These are phyloP conservation scores for Gymnopus androsaceus DNA, from an alignment of 1,284 basidiomycete genomes.

Conservation along the genomic window DNA sequence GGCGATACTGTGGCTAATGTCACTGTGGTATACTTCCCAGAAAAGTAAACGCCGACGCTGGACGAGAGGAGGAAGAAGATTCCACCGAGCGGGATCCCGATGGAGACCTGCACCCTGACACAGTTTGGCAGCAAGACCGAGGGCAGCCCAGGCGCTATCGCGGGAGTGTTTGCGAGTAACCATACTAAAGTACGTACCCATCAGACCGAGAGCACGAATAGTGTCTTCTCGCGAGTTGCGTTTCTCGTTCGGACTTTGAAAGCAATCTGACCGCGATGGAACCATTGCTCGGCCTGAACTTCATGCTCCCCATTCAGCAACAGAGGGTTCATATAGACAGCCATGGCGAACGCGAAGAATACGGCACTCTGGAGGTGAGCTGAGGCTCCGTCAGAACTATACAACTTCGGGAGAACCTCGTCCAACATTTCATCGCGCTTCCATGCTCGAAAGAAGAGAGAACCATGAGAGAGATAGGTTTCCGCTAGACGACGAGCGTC, in stretches of 20 bases:
- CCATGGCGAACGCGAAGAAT: slow-evolving; percentile 54
- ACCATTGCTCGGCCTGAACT: slow-evolving; percentile 10
- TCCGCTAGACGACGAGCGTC: slow-evolving; percentile 41
- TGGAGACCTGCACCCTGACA: slow-evolving; percentile 40
- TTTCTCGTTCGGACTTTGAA: slow-evolving; percentile 29
- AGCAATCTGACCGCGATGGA: slow-evolving; percentile 9
- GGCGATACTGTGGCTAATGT: slow-evolving; percentile 48
- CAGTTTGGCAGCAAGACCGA: slow-evolving; percentile 49
- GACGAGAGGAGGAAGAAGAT: slow-evolving; percentile 44
- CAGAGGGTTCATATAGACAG: slow-evolving; percentile 52
- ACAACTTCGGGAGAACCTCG: slow-evolving; percentile 7
- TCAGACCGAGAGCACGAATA: slow-evolving; percentile 51
- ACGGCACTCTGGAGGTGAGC: slow-evolving; percentile 52
- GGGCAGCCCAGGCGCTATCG: slow-evolving; percentile 51
- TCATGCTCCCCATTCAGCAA: slow-evolving; percentile 21
- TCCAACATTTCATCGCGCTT: slow-evolving; percentile 41
- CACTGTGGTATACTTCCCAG: slow-evolving; percentile 51
- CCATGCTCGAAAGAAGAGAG: slow-evolving; percentile 50
- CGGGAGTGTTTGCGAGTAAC: slow-evolving; percentile 46
- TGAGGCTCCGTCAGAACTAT: slow-evolving; percentile 26
- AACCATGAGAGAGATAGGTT: slow-evolving; percentile 42
- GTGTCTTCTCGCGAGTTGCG: slow-evolving; percentile 33
- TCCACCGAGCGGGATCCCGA: slow-evolving; percentile 55
- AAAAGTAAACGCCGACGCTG: slow-evolving; percentile 49
- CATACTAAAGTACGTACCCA: slow-evolving; percentile 53